Conservation (phyloP, 139 green algal species). For the Tetradesmus obliquus region DNA sequence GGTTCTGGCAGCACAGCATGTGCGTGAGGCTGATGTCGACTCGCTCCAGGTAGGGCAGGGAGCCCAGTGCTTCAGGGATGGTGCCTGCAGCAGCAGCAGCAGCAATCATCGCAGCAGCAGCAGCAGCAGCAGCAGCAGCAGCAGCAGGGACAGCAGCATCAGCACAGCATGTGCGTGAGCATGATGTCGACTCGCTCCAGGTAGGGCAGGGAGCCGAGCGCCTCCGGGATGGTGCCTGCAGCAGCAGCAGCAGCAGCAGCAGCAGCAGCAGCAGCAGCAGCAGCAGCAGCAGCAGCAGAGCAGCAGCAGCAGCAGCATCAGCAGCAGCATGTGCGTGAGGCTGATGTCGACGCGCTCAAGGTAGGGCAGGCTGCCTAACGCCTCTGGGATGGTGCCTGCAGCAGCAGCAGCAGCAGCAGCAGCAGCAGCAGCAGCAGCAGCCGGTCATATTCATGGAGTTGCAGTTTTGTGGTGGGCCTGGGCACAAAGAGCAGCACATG, state of each 20-base stretch:
- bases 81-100: background rate
- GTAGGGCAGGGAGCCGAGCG: too few relatives aligned
- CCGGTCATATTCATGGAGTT: too few relatives aligned
- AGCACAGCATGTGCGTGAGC: background rate
- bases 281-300: background rate
- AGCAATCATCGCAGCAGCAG: background rate
- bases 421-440: too few relatives aligned
- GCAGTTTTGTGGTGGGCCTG: too few relatives aligned
- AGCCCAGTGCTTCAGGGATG: background rate
- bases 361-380: conserved; percentile 3
- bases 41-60: background rate
- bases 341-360: background rate
- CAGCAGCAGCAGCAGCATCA: too few relatives aligned
- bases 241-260: too few relatives aligned
- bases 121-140: background rate
- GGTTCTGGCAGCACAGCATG: conserved; percentile 35
- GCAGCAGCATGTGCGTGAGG: background rate
- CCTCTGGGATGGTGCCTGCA: conserved; percentile 10
- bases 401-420: too few relatives aligned
- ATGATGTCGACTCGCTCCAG: too few relatives aligned
- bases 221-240: too few relatives aligned
- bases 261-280: background rate
- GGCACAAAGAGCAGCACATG: too few relatives aligned
- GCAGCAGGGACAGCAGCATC: background rate
- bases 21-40: conserved; percentile 24